Evolutionary conservation across 495 filamentous ascomycete genomes (phyloP).

Genomic region (Tetracladium setigerum): DNA sequence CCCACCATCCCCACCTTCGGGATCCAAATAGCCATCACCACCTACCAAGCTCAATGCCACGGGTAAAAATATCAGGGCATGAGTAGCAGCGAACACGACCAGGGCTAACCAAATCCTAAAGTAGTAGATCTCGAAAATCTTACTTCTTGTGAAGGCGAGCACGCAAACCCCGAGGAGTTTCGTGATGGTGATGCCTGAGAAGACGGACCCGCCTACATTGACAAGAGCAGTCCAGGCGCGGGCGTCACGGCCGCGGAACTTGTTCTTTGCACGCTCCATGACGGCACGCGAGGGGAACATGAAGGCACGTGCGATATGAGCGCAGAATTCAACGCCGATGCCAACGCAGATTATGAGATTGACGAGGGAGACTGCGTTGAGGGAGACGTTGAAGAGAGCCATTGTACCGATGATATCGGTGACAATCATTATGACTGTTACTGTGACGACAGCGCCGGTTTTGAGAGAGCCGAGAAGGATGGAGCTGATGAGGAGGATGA

Average conservation of each 20-base stretch:
- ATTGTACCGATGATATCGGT: slow-evolving; percentile 93
- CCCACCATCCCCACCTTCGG: slow-evolving; percentile 68
- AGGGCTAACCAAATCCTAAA: slow-evolving; percentile 93
- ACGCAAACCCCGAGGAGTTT: slow-evolving; percentile 91
- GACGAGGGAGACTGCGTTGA: slow-evolving; percentile 94
- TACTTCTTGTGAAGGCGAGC: slow-evolving; percentile 87
- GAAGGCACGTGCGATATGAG: slow-evolving; percentile 92
- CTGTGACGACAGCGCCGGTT: slow-evolving; percentile 74
- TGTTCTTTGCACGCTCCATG: slow-evolving; percentile 62
- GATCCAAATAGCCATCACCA: slow-evolving; percentile 80
- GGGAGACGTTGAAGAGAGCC: slow-evolving; percentile 79
- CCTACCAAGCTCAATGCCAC: slow-evolving; percentile 83
- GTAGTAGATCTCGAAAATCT: slow-evolving; percentile 99
- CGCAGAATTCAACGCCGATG: slow-evolving; percentile 95
- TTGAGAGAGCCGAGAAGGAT: slow-evolving; percentile 74
- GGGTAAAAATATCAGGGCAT: slow-evolving; percentile 87
- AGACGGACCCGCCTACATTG: slow-evolving; percentile 88
- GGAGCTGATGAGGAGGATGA: slow-evolving; percentile 72
- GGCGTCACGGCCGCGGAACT: slow-evolving; percentile 70
- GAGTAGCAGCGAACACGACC: slow-evolving; percentile 78
- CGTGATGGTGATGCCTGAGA: slow-evolving; percentile 92
- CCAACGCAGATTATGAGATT: slow-evolving; percentile 96
- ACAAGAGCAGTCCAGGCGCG: slow-evolving; percentile 86
- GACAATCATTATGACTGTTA: slow-evolving; percentile 86
- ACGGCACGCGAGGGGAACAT: slow-evolving; percentile 77